These are phyloP conservation scores for Coemansia sp. DNA, from an alignment of 192 early-diverging fungal species.

Conservation along the genomic window DNA sequence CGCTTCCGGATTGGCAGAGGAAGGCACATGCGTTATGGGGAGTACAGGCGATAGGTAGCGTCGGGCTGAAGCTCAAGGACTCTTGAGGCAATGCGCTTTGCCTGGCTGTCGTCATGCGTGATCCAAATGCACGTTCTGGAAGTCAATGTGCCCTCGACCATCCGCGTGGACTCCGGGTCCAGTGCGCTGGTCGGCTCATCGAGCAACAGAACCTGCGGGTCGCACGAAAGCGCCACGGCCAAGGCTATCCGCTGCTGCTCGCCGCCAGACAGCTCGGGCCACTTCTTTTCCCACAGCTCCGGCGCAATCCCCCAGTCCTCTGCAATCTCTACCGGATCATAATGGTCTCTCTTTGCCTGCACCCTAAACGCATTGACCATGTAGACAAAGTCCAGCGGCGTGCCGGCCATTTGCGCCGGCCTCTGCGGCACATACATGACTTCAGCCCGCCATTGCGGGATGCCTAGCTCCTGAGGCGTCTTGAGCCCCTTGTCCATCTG, in stretches of 20 bases:
- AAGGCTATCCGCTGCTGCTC: constrained; percentile 82
- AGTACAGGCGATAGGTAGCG: constrained; percentile 22
- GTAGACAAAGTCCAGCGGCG: constrained; percentile 70
- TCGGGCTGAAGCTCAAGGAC: constrained; percentile 38
- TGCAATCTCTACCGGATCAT: constrained; percentile 68
- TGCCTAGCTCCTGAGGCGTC: constrained; percentile 60
- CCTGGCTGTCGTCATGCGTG: constrained; percentile 75
- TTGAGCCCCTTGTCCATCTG: constrained; percentile 39
- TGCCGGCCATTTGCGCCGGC: constrained; percentile 69
- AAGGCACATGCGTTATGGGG: not conserved
- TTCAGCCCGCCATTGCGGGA: constrained; percentile 74
- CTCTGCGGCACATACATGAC: constrained; percentile 89
- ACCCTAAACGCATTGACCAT: constrained; percentile 59
- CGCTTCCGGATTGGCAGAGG: too few species aligned
- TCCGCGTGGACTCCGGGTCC: constrained; percentile 67
- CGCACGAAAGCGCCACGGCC: constrained; percentile 77
- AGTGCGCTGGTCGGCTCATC: constrained; percentile 90
- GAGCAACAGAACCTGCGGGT: constrained; percentile 75
- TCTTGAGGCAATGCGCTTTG: constrained; percentile 58
- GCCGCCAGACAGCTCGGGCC: constrained; percentile 80
- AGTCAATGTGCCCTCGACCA: constrained; percentile 75
- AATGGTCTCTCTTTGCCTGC: constrained; percentile 47
- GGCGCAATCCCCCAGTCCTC: constrained; percentile 69
- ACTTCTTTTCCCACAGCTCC: constrained; percentile 74
- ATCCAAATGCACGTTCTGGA: constrained; percentile 76